Conservation (phyloP, 176 grass and related monocot genomes). For the Canna indica region DNA sequence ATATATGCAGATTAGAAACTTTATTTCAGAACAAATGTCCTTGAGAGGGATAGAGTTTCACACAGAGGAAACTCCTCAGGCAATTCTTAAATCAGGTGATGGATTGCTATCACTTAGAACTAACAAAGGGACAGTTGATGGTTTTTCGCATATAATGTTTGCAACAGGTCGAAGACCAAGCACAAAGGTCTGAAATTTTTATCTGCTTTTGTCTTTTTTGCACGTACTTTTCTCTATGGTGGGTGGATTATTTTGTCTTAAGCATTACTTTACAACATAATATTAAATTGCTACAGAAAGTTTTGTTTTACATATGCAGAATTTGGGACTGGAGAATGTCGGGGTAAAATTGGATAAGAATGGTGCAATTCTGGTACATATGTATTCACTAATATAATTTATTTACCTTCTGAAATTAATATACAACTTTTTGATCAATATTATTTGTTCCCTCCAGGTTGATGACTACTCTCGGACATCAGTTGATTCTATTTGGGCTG, state of each 20-base stretch:
- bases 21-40: constrained; percentile 68
- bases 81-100: constrained; percentile 51
- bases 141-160: constrained; percentile 83
- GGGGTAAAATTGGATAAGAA: constrained; percentile 53
- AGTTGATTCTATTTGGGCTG: constrained; percentile 78
- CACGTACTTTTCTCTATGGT: background rate
- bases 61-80: constrained; percentile 58
- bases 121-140: constrained; percentile 61
- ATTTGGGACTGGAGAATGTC: constrained; percentile 58
- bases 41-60: constrained; percentile 62
- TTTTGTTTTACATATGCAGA: constrained; percentile 32
- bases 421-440: background rate
- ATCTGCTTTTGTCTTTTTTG: constrained; percentile 2
- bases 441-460: constrained; percentile 29
- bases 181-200: constrained; percentile 37
- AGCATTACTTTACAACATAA: background rate
- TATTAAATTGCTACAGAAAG: constrained; percentile 9
- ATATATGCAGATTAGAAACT: constrained; percentile 55
- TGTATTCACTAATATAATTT: background rate
- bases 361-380: constrained; percentile 53
- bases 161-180: constrained; percentile 73
- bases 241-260: background rate
- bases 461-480: constrained; percentile 63
- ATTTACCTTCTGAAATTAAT: background rate
- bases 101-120: constrained; percentile 62